Evolutionary conservation across 2,329 filamentous ascomycete species (phyloP).

Genomic region (Pseudopyricularia javanii): DNA sequence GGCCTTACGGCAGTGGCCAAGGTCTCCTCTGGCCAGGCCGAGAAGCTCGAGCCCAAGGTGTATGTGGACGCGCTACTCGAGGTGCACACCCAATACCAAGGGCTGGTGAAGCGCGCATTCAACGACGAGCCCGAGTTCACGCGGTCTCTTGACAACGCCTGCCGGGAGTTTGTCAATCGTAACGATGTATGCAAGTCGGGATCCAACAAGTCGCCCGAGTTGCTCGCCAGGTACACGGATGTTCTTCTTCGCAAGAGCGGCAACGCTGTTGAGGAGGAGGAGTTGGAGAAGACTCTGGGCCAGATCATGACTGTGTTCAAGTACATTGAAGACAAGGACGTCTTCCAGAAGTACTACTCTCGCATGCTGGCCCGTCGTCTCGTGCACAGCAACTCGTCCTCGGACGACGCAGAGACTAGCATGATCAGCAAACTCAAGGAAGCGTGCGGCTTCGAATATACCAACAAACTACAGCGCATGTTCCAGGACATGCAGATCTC

Average conservation of each 20-base stretch:
- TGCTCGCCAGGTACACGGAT: slow-evolving; percentile 92
- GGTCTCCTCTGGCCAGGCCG: slow-evolving; percentile 66
- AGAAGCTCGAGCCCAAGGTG: slow-evolving; percentile 87
- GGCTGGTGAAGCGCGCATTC: slow-evolving; percentile 84
- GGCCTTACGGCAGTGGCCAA: slow-evolving; percentile 83
- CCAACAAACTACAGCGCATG: slow-evolving; percentile 98
- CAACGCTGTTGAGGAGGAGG: slow-evolving; percentile 84
- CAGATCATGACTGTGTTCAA: slow-evolving; percentile 99
- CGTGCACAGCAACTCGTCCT: slow-evolving; percentile 90
- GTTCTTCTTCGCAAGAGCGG: slow-evolving; percentile 84
- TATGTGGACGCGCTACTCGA: slow-evolving; percentile 93
- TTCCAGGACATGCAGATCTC: slow-evolving; percentile 99
- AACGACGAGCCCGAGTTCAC: slow-evolving; percentile 95
- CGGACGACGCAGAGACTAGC: slow-evolving; percentile 93
- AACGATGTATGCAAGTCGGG: slow-evolving; percentile 92
- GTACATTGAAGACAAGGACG: slow-evolving; percentile 99
- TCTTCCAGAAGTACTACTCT: slow-evolving; percentile 99
- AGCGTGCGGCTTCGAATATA: slow-evolving; percentile 97
- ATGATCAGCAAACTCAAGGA: slow-evolving; percentile 99
- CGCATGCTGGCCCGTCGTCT: slow-evolving; percentile 90
- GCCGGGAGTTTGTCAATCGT: slow-evolving; percentile 93
- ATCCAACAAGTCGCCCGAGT: slow-evolving; percentile 86
- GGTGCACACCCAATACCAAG: slow-evolving; percentile 87
- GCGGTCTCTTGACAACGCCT: slow-evolving; percentile 89
- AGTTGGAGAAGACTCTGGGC: slow-evolving; percentile 75